Evolutionary conservation across 176 grass and related monocot species (phyloP).

Genomic region (Oryza punctata): DNA sequence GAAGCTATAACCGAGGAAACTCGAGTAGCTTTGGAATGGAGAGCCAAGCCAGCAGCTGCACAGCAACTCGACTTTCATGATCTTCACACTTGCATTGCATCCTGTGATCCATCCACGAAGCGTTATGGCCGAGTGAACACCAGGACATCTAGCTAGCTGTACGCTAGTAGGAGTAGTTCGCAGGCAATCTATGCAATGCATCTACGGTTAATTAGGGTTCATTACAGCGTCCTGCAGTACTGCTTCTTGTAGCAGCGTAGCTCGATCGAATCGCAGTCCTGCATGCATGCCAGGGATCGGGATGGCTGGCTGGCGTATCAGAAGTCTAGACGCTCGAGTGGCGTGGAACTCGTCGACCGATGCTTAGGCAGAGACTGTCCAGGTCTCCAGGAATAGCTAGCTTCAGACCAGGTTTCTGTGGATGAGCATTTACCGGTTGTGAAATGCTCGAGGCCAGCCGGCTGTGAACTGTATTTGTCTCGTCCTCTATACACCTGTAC

Average conservation of each 20-base stretch:
- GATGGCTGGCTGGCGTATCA: background rate
- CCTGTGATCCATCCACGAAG: conserved; percentile 40
- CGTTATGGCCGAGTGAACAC: conserved; percentile 15
- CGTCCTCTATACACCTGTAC: too few species aligned
- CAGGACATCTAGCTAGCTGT: conserved; percentile 32
- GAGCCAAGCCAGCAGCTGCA: background rate
- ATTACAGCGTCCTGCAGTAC: conserved; percentile 26
- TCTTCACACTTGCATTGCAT: conserved; percentile 31
- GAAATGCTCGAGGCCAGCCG: background rate
- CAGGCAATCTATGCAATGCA: conserved; percentile 15
- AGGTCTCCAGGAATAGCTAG: conserved; percentile 11
- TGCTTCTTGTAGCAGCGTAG: conserved; percentile 12
- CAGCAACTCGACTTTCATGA: background rate
- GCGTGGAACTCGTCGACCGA: conserved; percentile 25
- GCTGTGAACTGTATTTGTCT: background rate
- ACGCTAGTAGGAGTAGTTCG: background rate
- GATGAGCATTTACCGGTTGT: background rate
- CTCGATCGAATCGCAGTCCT: background rate
- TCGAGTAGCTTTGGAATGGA: background rate
- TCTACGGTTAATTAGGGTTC: conserved; percentile 32
- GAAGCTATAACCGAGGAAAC: too few species aligned
- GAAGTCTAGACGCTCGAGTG: conserved; percentile 11
- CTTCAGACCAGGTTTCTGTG: conserved; percentile 3
- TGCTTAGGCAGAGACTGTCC: conserved; percentile 22
- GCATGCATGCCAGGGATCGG: background rate